Evolutionary conservation across 306 rosid species (phyloP).

Genomic region (Malus fusca): DNA sequence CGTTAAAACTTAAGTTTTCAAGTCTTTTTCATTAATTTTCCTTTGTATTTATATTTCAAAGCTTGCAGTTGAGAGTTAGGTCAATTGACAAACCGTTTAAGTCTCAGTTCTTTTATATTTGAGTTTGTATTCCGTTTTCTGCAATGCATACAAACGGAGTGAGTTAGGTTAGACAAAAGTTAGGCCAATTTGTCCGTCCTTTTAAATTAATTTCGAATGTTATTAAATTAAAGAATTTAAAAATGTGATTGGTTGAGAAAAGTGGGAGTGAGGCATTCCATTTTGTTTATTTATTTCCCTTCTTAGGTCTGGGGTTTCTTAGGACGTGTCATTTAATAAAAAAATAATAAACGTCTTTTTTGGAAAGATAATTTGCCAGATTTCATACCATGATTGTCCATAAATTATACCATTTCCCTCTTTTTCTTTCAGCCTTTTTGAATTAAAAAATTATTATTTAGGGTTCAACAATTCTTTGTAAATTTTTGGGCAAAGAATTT

Average conservation of each 20-base stretch:
- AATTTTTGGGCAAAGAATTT: neutral
- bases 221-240: no score
- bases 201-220: no score
- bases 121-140: no score
- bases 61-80: neutral
- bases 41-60: neutral
- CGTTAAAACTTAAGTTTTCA: no score
- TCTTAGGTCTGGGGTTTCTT: neutral
- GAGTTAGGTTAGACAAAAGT: no score
- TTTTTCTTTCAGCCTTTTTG: neutral
- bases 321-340: neutral
- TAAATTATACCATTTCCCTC: neutral
- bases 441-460: neutral
- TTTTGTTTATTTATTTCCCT: neutral
- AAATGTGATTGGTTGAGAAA: no score
- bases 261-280: neutral
- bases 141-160: no score
- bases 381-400: neutral
- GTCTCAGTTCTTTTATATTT: no score
- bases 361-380: neutral
- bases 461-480: neutral
- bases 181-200: neutral
- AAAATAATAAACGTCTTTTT: neutral
- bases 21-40: neutral
- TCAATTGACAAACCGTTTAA: neutral